phyloP scores from a whole-genome alignment of 495 filamentous ascomycete genomes.

The Penicillium verhagenii region DNA sequence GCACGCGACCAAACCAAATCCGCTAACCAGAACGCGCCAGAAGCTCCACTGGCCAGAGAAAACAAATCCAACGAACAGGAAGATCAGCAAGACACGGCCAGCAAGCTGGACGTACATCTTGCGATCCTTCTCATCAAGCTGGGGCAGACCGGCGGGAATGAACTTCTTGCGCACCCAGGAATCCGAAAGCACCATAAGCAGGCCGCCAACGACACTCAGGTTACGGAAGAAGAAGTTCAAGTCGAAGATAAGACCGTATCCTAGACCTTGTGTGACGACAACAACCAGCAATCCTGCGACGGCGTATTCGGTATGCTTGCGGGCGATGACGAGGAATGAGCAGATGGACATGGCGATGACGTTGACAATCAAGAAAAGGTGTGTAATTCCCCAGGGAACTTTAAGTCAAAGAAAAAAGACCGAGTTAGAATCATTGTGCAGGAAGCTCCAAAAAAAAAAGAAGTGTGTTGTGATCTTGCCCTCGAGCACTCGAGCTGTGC shows the following conservation, averaged over 20 bases:
- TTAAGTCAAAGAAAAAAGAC: constrained; percentile 6
- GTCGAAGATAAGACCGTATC: constrained; percentile 98
- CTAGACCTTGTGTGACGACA: constrained; percentile 92
- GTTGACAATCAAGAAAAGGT: constrained; percentile 89
- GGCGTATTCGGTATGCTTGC: constrained; percentile 88
- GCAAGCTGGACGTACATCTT: constrained; percentile 99
- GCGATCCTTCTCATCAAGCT: constrained; percentile 96
- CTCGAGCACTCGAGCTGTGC: background rate
- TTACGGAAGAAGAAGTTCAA: constrained; percentile 99
- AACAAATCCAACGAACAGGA: constrained; percentile 94
- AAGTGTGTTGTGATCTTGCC: background rate
- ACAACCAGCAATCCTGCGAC: constrained; percentile 87
- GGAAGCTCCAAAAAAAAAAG: background rate
- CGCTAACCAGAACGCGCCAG: constrained; percentile 75
- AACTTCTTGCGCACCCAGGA: constrained; percentile 97
- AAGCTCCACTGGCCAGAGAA: constrained; percentile 92
- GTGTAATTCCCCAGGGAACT: constrained; percentile 90
- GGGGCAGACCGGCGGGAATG: constrained; percentile 89
- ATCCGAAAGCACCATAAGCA: constrained; percentile 97
- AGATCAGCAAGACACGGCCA: constrained; percentile 92
- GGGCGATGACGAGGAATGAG: constrained; percentile 82
- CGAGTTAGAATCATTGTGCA: constrained; percentile 16
- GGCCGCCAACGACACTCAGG: constrained; percentile 90
- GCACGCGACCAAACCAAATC: constrained; percentile 84
- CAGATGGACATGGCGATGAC: constrained; percentile 84